phyloP scores from a whole-genome alignment of 2,329 filamentous ascomycete genomes.

The Clonostachys solani region DNA sequence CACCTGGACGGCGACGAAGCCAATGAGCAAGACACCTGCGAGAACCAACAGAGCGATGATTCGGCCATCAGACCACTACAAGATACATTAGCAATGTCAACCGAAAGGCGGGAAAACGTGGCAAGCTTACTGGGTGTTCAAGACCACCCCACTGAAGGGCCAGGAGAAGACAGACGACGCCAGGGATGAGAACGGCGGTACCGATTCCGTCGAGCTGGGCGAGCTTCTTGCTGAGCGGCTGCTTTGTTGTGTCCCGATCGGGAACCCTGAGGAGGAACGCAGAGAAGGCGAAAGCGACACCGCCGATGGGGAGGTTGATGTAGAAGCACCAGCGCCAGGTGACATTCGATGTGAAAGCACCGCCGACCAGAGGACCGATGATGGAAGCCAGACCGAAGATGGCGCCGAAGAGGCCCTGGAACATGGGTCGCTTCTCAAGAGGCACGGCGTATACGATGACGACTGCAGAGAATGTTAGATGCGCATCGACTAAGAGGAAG shows the following conservation, averaged over 20 bases:
- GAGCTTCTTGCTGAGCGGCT: constrained; percentile 4
- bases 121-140: constrained; percentile 9
- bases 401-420: constrained; percentile 39
- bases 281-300: constrained; percentile 9
- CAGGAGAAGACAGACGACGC: constrained; percentile 31
- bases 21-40: constrained; percentile 26
- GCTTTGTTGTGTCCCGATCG: not conserved
- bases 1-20: constrained; percentile 28
- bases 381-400: constrained; percentile 27
- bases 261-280: constrained; percentile 5
- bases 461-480: constrained; percentile 44
- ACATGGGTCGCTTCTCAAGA: constrained; percentile 1
- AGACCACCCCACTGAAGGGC: constrained; percentile 38
- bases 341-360: constrained; percentile 14
- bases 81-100: constrained; percentile 6
- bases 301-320: constrained; percentile 14
- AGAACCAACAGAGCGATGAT: constrained; percentile 23
- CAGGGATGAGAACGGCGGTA: constrained; percentile 10
- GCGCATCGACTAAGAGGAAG: too few relatives aligned
- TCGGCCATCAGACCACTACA: constrained; percentile 19
- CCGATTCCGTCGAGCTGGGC: constrained; percentile 11
- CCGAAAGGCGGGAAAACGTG: too few relatives aligned
- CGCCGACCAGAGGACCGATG: constrained; percentile 12
- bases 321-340: constrained; percentile 12
- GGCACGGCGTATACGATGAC: constrained; percentile 7